These are phyloP conservation scores for Hysterangium stoloniferum DNA, from an alignment of 768 basidiomycete species.

Conservation along the genomic window DNA sequence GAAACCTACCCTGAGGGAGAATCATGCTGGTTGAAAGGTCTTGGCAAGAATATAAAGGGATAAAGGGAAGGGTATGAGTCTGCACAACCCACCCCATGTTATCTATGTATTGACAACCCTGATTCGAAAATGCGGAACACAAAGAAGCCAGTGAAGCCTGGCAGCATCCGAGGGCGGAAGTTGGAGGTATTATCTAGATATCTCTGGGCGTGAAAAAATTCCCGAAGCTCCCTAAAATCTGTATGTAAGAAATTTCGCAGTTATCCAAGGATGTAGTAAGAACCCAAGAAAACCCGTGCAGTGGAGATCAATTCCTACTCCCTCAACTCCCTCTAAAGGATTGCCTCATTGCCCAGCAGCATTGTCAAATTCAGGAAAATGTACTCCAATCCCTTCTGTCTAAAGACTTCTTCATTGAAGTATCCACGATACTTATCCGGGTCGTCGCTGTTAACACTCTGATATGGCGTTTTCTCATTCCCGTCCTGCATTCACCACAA, in stretches of 20 bases:
- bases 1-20: constrained; percentile 37
- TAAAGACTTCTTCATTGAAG: constrained; percentile 53
- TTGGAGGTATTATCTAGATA: constrained; percentile 39
- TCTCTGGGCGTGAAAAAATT: constrained; percentile 37
- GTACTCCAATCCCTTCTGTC: constrained; percentile 51
- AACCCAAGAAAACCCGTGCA: constrained; percentile 34
- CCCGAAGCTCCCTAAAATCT: too few species aligned
- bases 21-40: not conserved
- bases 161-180: constrained; percentile 36
- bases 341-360: constrained; percentile 33
- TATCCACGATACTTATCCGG: constrained; percentile 45
- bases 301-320: constrained; percentile 42
- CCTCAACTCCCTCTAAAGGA: constrained; percentile 31
- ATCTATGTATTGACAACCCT: constrained; percentile 44
- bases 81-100: constrained; percentile 34
- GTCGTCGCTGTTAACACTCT: constrained; percentile 33
- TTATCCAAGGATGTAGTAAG: too few species aligned
- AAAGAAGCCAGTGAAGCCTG: not conserved
- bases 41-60: not conserved
- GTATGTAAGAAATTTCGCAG: too few species aligned
- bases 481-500: too few species aligned
- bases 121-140: not conserved
- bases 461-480: too few species aligned
- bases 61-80: not conserved
- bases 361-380: constrained; percentile 50